Conservation (phyloP, 257 asterid genomes). For the Solanum chmielewskii region DNA sequence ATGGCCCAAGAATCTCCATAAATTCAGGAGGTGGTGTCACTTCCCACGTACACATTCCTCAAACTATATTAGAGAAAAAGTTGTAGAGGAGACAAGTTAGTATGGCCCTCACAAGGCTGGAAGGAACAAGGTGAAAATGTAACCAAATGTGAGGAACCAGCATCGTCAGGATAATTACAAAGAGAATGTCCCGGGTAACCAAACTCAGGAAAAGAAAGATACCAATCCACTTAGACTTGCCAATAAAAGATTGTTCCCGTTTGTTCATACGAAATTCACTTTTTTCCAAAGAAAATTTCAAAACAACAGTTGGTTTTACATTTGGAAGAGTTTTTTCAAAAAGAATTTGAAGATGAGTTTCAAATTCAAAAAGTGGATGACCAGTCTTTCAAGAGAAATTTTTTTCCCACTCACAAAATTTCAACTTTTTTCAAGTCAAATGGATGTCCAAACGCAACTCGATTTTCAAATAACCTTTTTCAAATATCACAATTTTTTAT, state of each 20-base stretch:
- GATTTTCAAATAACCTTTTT: neutral
- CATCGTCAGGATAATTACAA: neutral
- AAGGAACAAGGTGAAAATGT: neutral
- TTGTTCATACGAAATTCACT: neutral
- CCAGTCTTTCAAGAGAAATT: neutral
- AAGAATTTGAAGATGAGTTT: neutral
- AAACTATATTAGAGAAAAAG: neutral
- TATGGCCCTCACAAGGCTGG: neutral
- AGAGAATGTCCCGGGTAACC: neutral
- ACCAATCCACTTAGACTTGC: neutral
- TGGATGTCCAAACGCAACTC: neutral
- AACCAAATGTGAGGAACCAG: neutral
- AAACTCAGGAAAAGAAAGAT: neutral
- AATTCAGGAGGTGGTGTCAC: neutral
- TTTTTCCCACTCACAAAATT: no score
- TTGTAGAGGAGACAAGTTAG: neutral
- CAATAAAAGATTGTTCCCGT: neutral
- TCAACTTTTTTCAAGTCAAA: neutral
- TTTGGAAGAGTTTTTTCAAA: neutral
- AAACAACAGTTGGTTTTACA: neutral
- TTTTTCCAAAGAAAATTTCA: neutral
- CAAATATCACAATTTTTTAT: neutral
- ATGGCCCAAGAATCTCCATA: neutral
- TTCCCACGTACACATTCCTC: neutral
- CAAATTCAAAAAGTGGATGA: neutral